Conservation (phyloP, 1,139 yeast genomes). For the Saccharomyces hybrid region DNA sequence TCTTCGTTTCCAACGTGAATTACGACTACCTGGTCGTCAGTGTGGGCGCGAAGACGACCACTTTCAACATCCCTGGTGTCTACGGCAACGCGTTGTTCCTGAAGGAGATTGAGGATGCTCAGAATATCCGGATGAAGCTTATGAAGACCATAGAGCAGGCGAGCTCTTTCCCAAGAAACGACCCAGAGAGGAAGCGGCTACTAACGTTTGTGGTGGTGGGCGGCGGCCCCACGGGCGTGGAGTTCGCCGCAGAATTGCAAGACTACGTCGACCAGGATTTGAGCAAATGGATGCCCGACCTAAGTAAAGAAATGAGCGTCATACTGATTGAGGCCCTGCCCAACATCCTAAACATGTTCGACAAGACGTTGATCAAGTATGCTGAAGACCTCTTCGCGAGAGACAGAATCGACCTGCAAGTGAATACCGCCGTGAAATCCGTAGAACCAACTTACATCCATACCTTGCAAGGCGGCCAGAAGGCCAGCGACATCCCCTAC, state of each 20-base stretch:
- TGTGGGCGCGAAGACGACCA: slow-evolving; percentile 88
- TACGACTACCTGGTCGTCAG: slow-evolving; percentile 83
- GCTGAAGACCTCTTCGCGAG: slow-evolving; percentile 75
- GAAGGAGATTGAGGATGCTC: slow-evolving; percentile 81
- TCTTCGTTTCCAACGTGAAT: slow-evolving; percentile 42
- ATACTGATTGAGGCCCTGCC: slow-evolving; percentile 88
- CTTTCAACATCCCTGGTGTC: slow-evolving; percentile 92
- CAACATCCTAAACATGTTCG: slow-evolving; percentile 80
- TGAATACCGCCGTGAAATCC: slow-evolving; percentile 82
- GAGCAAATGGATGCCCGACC: slow-evolving; percentile 80
- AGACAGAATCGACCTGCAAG: slow-evolving; percentile 67
- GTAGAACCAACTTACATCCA: slow-evolving; percentile 62
- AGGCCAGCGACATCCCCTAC: slow-evolving; percentile 60
- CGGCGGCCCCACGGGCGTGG: slow-evolving; percentile 97
- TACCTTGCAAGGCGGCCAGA: slow-evolving; percentile 51
- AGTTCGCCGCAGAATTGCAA: slow-evolving; percentile 89
- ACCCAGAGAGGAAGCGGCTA: slow-evolving; percentile 72
- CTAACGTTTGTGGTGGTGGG: slow-evolving; percentile 84
- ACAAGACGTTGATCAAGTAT: slow-evolving; percentile 74
- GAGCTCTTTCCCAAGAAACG: slow-evolving; percentile 62
- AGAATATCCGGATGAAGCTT: slow-evolving; percentile 63
- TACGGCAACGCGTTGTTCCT: slow-evolving; percentile 77
- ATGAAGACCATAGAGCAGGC: slow-evolving; percentile 83
- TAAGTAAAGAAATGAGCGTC: slow-evolving; percentile 72
- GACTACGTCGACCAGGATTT: slow-evolving; percentile 91